Percentiles rank a stretch among this genome's conserved stretches.
Conservation (phyloP, 192 early-diverging fungal species). For the Podila verticillata region DNA sequence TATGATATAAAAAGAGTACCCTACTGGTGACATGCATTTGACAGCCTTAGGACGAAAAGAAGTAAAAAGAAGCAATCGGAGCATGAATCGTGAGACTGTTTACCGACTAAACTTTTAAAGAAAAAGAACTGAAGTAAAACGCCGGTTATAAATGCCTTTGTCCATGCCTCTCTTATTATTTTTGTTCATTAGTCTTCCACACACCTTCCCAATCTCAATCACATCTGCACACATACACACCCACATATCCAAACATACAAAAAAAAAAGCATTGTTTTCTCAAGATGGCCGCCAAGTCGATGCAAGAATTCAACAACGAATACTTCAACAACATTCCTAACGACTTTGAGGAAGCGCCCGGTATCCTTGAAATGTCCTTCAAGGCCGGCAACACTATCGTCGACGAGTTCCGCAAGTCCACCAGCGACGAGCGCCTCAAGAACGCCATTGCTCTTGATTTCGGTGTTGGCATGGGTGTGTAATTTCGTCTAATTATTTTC, state of each 20-base stretch:
- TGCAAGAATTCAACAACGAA: conserved; percentile 31
- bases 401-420: conserved; percentile 6
- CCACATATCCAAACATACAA: not conserved
- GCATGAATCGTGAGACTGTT: no score
- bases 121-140: no score
- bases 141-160: no score
- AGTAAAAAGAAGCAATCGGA: no score
- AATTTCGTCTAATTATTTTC: not conserved
- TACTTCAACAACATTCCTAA: conserved; percentile 26
- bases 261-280: not conserved
- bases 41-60: not conserved
- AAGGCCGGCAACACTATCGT: conserved; percentile 12
- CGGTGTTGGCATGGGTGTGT: conserved; percentile 37
- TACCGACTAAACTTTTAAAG: no score
- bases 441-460: conserved; percentile 30
- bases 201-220: no score
- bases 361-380: conserved; percentile 9
- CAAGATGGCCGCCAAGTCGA: not conserved
- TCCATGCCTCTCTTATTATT: no score
- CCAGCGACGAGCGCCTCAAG: conserved; percentile 25
- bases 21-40: not conserved
- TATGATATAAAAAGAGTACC: conserved; percentile 1
- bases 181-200: no score
- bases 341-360: conserved; percentile 26
- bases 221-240: no score